Base-by-base conservation (phyloP, 106 monocot species). In the Dendrobium catenatum region DNA sequence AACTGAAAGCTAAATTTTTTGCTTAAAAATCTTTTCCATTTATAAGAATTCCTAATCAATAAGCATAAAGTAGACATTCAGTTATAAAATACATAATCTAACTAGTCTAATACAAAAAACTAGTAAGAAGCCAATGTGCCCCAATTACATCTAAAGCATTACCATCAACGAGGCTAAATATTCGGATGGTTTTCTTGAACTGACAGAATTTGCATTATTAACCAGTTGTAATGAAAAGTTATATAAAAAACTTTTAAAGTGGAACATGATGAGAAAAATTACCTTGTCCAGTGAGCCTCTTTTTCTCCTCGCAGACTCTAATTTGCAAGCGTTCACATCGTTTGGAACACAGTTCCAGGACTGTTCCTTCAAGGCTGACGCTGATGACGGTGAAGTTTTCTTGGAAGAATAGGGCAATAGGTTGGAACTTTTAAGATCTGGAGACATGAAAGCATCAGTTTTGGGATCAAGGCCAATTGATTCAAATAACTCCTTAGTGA, bases 211-310 rank as follows among this genome's bases (percentile, higher is more conserved):
- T 17, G 56, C 19, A 56, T 56, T 56, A 56, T 19, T 56, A 4
- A 2, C 26, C 7, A 68, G 26, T 5, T 68, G 26, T 29, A 27
- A 68, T 27, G 27, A 27, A 68, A 26, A 26, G 6, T 26, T 19
- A 58, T 58, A 58, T 20, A 6, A 6, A 46, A 46, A 7, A 7
- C 15, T 33, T 33, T 70, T 70, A 15, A 37, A 37, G 37, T 70
- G 17, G 70, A 15, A 15, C 13, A 27, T 55, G 51, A 0, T 10
- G 10, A 74, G 49, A 49, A 9, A 27, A 40, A 43, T 85, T 95
- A 98, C 98, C 79, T 75, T 93, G 68, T 91, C 89, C 55, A 95
- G 82, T 70, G 93, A 99, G 47, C 89, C 85, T 80, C 89, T 88
- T 79, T 89, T 91, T 89, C 98, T 90, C 79, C 94, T 94, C 5